Base-by-base conservation (phyloP, 2,329 filamentous ascomycete species). In the Sclerotiophoma versabilis region DNA sequence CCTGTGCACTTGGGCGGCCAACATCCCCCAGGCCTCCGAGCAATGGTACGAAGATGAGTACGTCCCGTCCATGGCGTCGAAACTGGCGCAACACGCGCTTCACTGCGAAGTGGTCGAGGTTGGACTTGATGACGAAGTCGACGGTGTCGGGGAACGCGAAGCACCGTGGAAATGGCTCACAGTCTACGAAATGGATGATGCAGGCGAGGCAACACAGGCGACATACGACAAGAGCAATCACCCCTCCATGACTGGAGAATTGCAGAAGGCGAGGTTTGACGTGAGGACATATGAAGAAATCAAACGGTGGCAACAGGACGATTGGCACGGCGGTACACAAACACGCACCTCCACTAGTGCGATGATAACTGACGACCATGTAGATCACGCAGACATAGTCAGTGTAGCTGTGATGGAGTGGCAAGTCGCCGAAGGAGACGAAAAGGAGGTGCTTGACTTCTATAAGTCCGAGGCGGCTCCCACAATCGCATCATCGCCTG, bases 1-100 rank as follows among this genome's bases (percentile, higher is more conserved):
- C 15, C 12, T 61, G 8, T 64, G 57, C 36, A 36, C 45, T 23
- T 67, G 64, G 64, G 63, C 64, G 27, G 53, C 53, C 15, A 61
- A 57, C 10, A 20, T 67, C 12, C 47, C 60, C 5, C 32, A 60
- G 5, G 27, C 58, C 6, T 50, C 49, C 12, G 37, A 50, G 10
- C 42, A 54, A 14, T 64, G 56, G 59, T 66, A 63, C 41, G 53
- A 63, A 27, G 44, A 63, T 9, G 41, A 62, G 8, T 63, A 49
- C n/a, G 37, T 68, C 8, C 50, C 59, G 1, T 39, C 12, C 12
- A 52, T 49, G 50, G 23, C 38, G 14, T 23, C 36, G 8, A 37
- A 54, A 7, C 45, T 58, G 20, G 33, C 49, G 5, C 17, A 43
- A 29, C 55, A 63, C 12, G 37, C 54, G 3, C 33, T 67, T 19